Conservation (phyloP, 148 eudicot species). For the Agrostemma githago region DNA sequence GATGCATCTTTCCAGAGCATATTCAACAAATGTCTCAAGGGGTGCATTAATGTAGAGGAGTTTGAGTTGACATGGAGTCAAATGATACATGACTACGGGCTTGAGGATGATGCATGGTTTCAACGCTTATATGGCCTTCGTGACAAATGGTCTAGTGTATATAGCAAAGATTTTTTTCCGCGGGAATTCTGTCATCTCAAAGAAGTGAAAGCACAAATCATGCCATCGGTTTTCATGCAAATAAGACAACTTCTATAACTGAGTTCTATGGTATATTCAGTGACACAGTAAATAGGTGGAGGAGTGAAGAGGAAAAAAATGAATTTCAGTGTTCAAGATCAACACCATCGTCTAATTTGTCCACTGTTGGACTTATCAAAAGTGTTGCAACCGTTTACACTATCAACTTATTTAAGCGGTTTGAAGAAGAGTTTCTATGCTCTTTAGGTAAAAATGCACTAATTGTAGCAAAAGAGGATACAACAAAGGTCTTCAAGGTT, state of each 20-base stretch:
- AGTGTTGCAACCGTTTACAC: neutral
- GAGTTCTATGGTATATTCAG: neutral
- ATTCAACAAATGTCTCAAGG: conserved; percentile 5
- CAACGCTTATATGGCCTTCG: neutral
- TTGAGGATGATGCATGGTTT: neutral
- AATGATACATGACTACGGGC: neutral
- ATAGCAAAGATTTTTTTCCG: neutral
- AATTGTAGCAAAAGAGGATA: neutral
- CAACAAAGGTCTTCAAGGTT: neutral
- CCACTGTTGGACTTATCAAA: neutral
- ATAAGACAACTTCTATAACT: neutral
- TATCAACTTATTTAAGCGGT: neutral
- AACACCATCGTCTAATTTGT: neutral
- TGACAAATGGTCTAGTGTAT: neutral
- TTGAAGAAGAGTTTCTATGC: neutral
- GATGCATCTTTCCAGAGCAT: neutral
- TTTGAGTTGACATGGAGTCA: neutral
- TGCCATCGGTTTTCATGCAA: neutral
- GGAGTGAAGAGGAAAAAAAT: neutral
- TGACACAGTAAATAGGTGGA: neutral
- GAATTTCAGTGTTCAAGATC: neutral
- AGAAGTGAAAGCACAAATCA: conserved; percentile 14
- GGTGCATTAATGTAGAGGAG: neutral
- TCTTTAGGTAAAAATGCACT: neutral
- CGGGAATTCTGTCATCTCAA: conserved; percentile 1